phyloP scores from a whole-genome alignment of 331 rosid genomes.

The Erythrophleum ivorense region DNA sequence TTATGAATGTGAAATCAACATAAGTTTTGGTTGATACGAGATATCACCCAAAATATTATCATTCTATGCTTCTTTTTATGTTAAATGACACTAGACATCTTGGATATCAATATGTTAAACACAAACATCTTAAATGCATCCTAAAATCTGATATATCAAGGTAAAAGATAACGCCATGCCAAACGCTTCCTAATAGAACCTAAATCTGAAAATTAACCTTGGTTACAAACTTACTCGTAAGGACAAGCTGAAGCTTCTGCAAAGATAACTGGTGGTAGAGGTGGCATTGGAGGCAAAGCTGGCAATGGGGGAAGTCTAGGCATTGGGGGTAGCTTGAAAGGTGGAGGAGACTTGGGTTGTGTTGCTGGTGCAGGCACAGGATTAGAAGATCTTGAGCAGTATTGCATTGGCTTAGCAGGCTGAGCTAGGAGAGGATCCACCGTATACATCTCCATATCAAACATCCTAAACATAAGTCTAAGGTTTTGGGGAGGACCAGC shows the following conservation, averaged over 20 bases:
- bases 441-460: constrained; percentile 70
- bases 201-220: neutral
- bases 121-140: no score
- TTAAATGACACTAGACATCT: neutral
- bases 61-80: no score
- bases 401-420: constrained; percentile 78
- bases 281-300: constrained; percentile 41
- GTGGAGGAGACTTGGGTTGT: constrained; percentile 48
- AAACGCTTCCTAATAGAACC: neutral
- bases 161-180: neutral
- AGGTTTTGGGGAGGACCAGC: constrained; percentile 77
- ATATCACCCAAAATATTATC: neutral
- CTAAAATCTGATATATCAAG: neutral
- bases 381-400: constrained; percentile 64
- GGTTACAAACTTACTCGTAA: constrained; percentile 59
- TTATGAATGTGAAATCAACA: no score
- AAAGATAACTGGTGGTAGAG: constrained; percentile 60
- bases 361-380: constrained; percentile 61
- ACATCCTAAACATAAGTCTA: constrained; percentile 73
- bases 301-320: constrained; percentile 51
- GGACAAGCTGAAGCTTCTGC: constrained; percentile 78
- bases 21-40: no score
- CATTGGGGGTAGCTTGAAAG: constrained; percentile 54
- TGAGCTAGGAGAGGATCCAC: constrained; percentile 83
- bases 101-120: no score